Conservation (phyloP, 371 early-diverging fungal genomes). For the Mucor sp. region DNA sequence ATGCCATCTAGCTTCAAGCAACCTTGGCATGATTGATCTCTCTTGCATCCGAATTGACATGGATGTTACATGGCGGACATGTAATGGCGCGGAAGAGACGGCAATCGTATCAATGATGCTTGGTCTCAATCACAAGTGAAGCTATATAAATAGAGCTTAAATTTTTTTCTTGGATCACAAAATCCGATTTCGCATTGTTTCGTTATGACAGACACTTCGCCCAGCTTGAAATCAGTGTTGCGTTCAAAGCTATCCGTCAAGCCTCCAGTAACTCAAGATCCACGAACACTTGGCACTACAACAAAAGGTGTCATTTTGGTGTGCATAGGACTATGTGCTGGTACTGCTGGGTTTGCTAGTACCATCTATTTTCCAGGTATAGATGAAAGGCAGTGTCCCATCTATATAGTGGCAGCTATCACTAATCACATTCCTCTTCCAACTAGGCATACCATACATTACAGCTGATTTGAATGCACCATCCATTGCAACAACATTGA, state of each 20-base stretch:
- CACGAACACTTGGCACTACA: constrained; percentile 2
- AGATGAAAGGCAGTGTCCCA: background rate
- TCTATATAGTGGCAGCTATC: background rate
- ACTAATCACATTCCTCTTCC: background rate
- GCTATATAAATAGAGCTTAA: background rate
- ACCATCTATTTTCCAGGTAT: constrained; percentile 34
- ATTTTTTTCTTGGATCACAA: background rate
- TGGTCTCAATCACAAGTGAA: background rate
- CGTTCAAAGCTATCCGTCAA: constrained; percentile 7
- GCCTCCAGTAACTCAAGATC: constrained; percentile 22
- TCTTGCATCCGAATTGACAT: background rate
- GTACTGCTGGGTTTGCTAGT: constrained; percentile 26
- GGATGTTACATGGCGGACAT: background rate
- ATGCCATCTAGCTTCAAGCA: background rate
- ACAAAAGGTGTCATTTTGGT: constrained; percentile 11
- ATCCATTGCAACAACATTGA: constrained; percentile 53
- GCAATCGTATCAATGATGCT: background rate
- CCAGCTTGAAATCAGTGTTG: constrained; percentile 1
- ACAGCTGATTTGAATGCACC: constrained; percentile 51
- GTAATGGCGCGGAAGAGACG: background rate
- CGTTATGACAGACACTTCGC: background rate
- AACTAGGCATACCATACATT: constrained; percentile 47
- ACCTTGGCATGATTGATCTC: background rate
- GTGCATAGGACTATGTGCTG: constrained; percentile 9
- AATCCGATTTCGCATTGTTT: background rate